Base-by-base conservation (phyloP, 169 alveolate genomes). In the Sarcocystis neurona region DNA sequence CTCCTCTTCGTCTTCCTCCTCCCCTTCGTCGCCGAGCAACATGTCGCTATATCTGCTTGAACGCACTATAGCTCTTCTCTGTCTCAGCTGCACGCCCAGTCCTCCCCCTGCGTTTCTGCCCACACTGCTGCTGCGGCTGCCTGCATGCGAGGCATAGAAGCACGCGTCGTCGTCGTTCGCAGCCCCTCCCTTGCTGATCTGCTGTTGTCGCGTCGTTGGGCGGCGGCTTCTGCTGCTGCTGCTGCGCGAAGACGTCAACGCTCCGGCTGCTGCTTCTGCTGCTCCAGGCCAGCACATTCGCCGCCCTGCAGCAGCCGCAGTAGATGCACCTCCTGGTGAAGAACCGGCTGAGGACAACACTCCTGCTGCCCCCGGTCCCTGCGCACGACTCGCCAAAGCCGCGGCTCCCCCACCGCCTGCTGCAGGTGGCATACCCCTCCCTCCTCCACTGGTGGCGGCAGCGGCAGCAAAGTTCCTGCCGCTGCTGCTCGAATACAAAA, bases 11-110 rank as follows among this genome's bases (percentile, higher is more conserved):
- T 70, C 79, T 70, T 72, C 82, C 18, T 72, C 82, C 2, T 72
- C 82, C 53, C 41, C 82, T n/a, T 72, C 82, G 82, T 72, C 82
- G 1, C 41, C 82, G 37, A 20, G 58, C 27, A 72, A 15, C 82
- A 72, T 72, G 6, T 72, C 82, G 10, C 43, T 3, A 32, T 72
- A 72, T 37, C 82, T 2, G 34, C 56, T 37, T 18, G 82, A 72
- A 6, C 82, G 47, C 53, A 53, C 53, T 4, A 39, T 43, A 34
- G 47, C 53, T 18, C 82, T n/a, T 56, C 82, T 1, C 82, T 72
- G 82, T 18, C 82, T 1, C 56, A 72, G 53, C 53, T 72, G 82
- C n/a, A 72, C 53, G 56, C 58, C 53, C 56, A 30, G 18, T 15
- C 37, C n/a, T 41, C 32, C 75, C 43, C 20, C 43, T 2, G 5